phyloP scores from a whole-genome alignment of 805 yeast species.

The Ogataea parapolymorpha region DNA sequence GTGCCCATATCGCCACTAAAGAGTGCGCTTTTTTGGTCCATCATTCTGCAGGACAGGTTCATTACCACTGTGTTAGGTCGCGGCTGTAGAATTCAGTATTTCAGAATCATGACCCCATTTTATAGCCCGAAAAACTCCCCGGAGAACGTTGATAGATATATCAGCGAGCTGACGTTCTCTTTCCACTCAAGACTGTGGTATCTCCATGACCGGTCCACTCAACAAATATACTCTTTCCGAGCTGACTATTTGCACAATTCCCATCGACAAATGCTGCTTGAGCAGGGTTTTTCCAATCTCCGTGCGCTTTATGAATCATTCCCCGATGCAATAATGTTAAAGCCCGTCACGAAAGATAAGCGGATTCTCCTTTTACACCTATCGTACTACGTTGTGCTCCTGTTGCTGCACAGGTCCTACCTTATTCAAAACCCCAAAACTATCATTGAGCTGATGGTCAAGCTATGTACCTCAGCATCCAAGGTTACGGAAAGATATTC shows the following conservation, averaged over 20 bases:
- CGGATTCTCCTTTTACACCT: slow-evolving; percentile 29
- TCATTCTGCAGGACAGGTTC: slow-evolving; percentile 32
- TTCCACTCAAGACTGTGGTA: slow-evolving; percentile 33
- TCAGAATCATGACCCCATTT: slow-evolving; percentile 31
- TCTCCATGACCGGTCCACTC: slow-evolving; percentile 29
- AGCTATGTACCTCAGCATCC: slow-evolving; percentile 26
- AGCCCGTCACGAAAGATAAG: slow-evolving; percentile 16
- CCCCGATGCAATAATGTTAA: slow-evolving; percentile 17
- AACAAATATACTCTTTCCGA: slow-evolving; percentile 35
- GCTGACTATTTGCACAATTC: slow-evolving; percentile 34
- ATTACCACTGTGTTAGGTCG: slow-evolving; percentile 34
- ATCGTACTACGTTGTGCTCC: slow-evolving; percentile 27
- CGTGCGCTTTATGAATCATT: slow-evolving; percentile 22
- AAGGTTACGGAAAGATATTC: slow-evolving; percentile 19
- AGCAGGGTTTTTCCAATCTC: slow-evolving; percentile 29
- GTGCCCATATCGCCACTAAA: slow-evolving; percentile 17
- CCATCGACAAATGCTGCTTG: slow-evolving; percentile 29
- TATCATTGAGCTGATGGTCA: slow-evolving; percentile 25
- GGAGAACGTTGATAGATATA: slow-evolving; percentile 5
- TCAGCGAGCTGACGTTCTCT: slow-evolving; percentile 27
- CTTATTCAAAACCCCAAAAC: slow-evolving; percentile 28
- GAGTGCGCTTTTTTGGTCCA: slow-evolving; percentile 32
- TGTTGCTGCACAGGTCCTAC: slow-evolving; percentile 32
- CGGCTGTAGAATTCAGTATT: slow-evolving; percentile 34
- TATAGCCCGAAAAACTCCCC: slow-evolving; percentile 19